Evolutionary conservation across 495 filamentous ascomycete genomes (phyloP), one percentile per base, ranked within the genome.

Genomic region (Elasticomyces elasticus): DNA sequence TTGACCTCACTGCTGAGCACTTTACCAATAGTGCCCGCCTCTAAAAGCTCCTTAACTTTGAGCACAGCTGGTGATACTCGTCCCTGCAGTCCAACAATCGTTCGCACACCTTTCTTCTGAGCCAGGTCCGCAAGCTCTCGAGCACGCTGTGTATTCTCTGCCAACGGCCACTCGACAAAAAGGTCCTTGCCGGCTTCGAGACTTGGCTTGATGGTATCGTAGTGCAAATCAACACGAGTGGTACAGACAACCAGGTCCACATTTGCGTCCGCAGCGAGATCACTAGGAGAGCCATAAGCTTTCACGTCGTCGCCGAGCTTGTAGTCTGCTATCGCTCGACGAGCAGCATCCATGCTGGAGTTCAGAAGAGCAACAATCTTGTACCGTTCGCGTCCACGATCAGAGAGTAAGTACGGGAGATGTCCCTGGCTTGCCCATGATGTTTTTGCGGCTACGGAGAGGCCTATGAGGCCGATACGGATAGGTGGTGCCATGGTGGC

Each of bases 331-430:
- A 79, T 75, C 20, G 82, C 76, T 1, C 66, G 64, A 49, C 71
- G 56, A 0, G 81, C 78, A 6, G 74, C 68, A 0, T 66, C 60
- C 13, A 69, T 64, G 44, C 68, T 76, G 19, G 76, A 77, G 65
- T 82, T 85, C 59, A 76, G 73, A 5, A 86, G 67, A 0, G 81
- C 81, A 7, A 75, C 71, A 59, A 85, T 75, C 25, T 71, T 56
- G 63, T 78, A 83, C 9, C 76, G 68, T 37, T 46, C 52, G 50
- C 20, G 61, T 27, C 46, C 61, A 56, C 22, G 50, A 51, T 51
- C 42, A 10, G 60, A 67, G 24, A 74, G 64, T 12, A 81, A 74
- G 66, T 76, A 79, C 4, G 77, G 74, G 0, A 84, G 67, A 61
- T 83, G 81, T 33, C 74, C 79, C 11, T 53, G 31, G n/a, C 67